phyloP scores from a whole-genome alignment of 139 green algal genomes.

The Monoraphidium neglectum region DNA sequence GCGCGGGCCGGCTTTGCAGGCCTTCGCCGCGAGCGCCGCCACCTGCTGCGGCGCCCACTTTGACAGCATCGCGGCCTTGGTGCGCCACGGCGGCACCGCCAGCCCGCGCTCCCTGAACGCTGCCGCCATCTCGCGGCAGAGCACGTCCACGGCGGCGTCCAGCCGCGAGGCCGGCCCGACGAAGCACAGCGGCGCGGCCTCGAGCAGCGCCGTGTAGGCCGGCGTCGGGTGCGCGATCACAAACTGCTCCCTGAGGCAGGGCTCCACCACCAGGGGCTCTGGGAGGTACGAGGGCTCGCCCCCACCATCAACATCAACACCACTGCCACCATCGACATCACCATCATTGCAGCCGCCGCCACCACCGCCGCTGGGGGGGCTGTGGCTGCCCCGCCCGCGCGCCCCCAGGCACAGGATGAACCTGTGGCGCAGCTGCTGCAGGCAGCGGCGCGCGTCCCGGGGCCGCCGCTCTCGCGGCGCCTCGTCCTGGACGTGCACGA shows the following conservation, averaged over 20 bases:
- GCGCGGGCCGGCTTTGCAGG: too few species aligned
- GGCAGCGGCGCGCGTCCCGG: slow-evolving; percentile 22
- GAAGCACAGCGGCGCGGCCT: slow-evolving; percentile 57
- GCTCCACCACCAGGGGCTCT: slow-evolving; percentile 56
- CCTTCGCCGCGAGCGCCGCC: slow-evolving; percentile 25
- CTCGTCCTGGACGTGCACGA: slow-evolving; percentile 38
- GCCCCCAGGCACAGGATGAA: slow-evolving; percentile 50
- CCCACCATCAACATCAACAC: too few species aligned
- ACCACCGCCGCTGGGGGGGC: too few species aligned
- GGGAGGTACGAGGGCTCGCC: slow-evolving; percentile 20
- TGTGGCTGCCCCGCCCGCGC: neutral
- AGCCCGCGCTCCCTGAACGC: slow-evolving; percentile 55
- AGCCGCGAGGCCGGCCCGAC: slow-evolving; percentile 51
- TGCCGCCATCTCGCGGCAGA: slow-evolving; percentile 57
- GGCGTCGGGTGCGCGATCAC: slow-evolving; percentile 45
- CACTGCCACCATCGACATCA: too few species aligned
- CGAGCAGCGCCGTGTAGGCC: slow-evolving; percentile 42
- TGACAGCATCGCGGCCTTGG: slow-evolving; percentile 55
- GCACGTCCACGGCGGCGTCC: slow-evolving; percentile 45
- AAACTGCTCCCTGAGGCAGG: slow-evolving; percentile 58
- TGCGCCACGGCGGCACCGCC: slow-evolving; percentile 71
- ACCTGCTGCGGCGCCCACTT: slow-evolving; percentile 58
- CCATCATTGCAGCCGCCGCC: too few species aligned
- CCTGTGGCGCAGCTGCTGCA: slow-evolving; percentile 47
- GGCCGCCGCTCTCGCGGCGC: neutral